Conservation (phyloP, 2,329 filamentous ascomycete species). For the Erysiphe pulchra region DNA sequence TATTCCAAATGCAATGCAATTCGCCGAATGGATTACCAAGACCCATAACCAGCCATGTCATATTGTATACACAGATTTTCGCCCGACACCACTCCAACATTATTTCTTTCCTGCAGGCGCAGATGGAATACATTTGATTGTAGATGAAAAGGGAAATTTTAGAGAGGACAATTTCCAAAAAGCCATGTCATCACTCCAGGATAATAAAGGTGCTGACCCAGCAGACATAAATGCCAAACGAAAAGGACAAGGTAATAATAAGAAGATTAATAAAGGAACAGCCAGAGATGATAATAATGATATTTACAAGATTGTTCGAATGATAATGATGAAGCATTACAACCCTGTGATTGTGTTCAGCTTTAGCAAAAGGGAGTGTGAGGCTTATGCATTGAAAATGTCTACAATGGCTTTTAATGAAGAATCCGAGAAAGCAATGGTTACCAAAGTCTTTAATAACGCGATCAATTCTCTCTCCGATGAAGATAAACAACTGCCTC, state of each 20-base stretch:
- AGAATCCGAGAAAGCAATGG: constrained; percentile 83
- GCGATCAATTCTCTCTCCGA: constrained; percentile 83
- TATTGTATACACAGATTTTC: constrained; percentile 96
- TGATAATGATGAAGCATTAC: constrained; percentile 95
- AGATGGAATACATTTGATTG: constrained; percentile 77
- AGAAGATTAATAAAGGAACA: constrained; percentile 77
- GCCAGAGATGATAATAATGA: constrained; percentile 43
- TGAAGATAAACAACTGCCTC: constrained; percentile 66
- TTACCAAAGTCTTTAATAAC: constrained; percentile 77
- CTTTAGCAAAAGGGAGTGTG: constrained; percentile 94
- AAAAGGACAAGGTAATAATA: constrained; percentile 76
- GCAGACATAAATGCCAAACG: constrained; percentile 53
- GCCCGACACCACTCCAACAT: constrained; percentile 85
- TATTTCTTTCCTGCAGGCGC: constrained; percentile 92
- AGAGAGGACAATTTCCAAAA: constrained; percentile 94
- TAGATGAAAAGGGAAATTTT: constrained; percentile 92
- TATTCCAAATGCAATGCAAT: constrained; percentile 97
- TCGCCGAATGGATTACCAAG: constrained; percentile 97
- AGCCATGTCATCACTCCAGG: constrained; percentile 74
- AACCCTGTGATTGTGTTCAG: constrained; percentile 99
- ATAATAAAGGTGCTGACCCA: constrained; percentile 65
- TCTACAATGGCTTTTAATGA: constrained; percentile 82
- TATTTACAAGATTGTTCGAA: constrained; percentile 93
- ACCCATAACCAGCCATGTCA: constrained; percentile 94
- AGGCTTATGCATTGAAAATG: constrained; percentile 70